Percentiles rank a stretch among this genome's conserved stretches.
Conservation (phyloP, 2,329 filamentous ascomycete genomes). For the Diaporthe longicolla region DNA sequence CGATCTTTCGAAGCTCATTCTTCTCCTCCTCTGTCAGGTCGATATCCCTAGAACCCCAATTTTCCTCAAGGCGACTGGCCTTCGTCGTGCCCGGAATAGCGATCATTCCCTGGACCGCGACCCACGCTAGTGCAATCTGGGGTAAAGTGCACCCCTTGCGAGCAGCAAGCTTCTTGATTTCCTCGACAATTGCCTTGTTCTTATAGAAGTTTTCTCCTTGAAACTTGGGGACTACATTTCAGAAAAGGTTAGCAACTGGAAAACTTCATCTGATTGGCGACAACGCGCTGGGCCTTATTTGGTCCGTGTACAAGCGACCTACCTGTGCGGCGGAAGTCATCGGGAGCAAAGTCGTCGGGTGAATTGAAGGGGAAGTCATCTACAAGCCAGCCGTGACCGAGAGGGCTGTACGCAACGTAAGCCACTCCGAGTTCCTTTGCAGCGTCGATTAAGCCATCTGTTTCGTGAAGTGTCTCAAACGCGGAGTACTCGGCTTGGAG, state of each 20-base stretch:
- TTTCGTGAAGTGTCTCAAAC: slow-evolving; percentile 58
- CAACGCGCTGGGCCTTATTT: not conserved
- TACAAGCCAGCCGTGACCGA: slow-evolving; percentile 64
- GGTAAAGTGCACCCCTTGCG: slow-evolving; percentile 52
- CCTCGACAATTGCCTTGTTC: slow-evolving; percentile 57
- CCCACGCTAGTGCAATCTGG: slow-evolving; percentile 55
- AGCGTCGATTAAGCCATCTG: slow-evolving; percentile 57
- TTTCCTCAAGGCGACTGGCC: slow-evolving; percentile 14
- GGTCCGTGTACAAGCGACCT: not conserved
- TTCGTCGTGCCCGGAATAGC: slow-evolving; percentile 29
- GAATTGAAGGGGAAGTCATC: slow-evolving; percentile 58
- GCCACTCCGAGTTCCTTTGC: slow-evolving; percentile 58
- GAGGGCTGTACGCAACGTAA: slow-evolving; percentile 61
- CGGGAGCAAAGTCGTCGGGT: slow-evolving; percentile 60
- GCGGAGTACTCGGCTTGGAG: slow-evolving; percentile 62
- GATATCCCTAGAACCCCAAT: slow-evolving; percentile 53
- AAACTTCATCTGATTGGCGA: not conserved
- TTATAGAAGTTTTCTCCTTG: slow-evolving; percentile 62
- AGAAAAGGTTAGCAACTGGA: not conserved
- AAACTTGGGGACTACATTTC: slow-evolving; percentile 48
- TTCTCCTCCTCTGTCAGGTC: slow-evolving; percentile 53
- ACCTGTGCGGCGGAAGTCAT: slow-evolving; percentile 12
- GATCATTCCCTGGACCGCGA: slow-evolving; percentile 45
- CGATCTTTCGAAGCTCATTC: slow-evolving; percentile 48
- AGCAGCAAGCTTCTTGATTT: slow-evolving; percentile 56